Conservation (phyloP, 2,329 filamentous ascomycete genomes). For the Didymella pomorum region DNA sequence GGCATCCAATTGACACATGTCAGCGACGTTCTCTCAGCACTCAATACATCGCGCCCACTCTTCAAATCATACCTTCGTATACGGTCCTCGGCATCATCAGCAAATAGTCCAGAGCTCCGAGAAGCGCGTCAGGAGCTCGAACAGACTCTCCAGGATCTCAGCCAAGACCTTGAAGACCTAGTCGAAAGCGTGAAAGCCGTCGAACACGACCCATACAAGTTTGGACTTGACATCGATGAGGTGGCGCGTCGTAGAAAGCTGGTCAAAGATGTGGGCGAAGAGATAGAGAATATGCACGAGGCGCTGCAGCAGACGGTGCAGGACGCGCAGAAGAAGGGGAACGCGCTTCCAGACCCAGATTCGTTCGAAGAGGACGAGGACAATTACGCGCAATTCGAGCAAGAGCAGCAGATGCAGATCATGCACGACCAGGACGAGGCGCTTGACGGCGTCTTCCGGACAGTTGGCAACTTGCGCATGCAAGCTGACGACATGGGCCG, state of each 20-base stretch:
- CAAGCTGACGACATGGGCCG: slow-evolving; percentile 97
- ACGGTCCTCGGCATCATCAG: slow-evolving; percentile 78
- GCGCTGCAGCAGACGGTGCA: slow-evolving; percentile 73
- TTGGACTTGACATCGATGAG: slow-evolving; percentile 84
- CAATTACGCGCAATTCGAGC: slow-evolving; percentile 84
- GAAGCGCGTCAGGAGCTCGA: slow-evolving; percentile 78
- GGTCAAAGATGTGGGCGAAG: slow-evolving; percentile 86
- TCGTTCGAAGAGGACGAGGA: slow-evolving; percentile 62
- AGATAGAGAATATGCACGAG: slow-evolving; percentile 87
- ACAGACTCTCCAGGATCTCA: slow-evolving; percentile 74
- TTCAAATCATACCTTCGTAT: slow-evolving; percentile 97
- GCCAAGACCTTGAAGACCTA: slow-evolving; percentile 87
- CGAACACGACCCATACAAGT: slow-evolving; percentile 85
- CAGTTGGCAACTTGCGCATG: slow-evolving; percentile 86
- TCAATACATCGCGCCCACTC: slow-evolving; percentile 81
- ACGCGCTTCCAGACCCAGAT: slow-evolving; percentile 66
- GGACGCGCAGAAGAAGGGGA: slow-evolving; percentile 46
- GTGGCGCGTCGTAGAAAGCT: slow-evolving; percentile 80
- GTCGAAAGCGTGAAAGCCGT: slow-evolving; percentile 85
- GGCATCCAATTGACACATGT: slow-evolving; percentile 32
- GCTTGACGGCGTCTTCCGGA: slow-evolving; percentile 89
- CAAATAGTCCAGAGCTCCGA: slow-evolving; percentile 69
- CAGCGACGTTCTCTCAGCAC: slow-evolving; percentile 87
- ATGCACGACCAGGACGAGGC: slow-evolving; percentile 95
- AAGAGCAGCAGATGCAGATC: slow-evolving; percentile 88